Base-by-base conservation (phyloP, 73 alveolate genomes). In the Paramecium tetraurelia region DNA sequence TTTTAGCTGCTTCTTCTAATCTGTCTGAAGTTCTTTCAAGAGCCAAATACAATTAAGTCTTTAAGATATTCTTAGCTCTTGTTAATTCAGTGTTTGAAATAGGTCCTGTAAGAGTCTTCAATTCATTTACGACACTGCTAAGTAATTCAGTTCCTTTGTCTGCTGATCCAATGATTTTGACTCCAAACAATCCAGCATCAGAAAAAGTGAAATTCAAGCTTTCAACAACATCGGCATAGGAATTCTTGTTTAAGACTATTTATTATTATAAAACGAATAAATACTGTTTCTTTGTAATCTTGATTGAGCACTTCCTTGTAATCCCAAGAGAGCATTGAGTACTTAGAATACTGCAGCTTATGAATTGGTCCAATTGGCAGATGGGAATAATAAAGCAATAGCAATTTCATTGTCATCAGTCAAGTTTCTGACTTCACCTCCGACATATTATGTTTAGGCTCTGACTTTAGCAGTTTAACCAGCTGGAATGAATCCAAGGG, bases 341-440 rank as follows among this genome's bases (percentile, higher is more conserved):
- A 89, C 94, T 58, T 89, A 50, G 46, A 27, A 89, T 29, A 83
- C 90, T 24, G 87, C 92, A 40, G 75, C 21, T 18, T 71, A 57
- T 59, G 75, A 31, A 44, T 44, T 44, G 36, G 70, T 72, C 94
- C 94, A 89, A 43, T 58, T 38, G 46, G 57, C 85, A 16, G 94
- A 89, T 70, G 86, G 88, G 94, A 89, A 89, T 70, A 89, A 71
- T n/a, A 89, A 38, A 44, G 94, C 94, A 71, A 89, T 77, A 38
- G 94, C 87, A 48, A 89, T 83, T 18, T 89, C 80, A 48, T 48
- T 41, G 18, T 89, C 94, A 44, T 89, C 94, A n/a, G 94, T 89
- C 33, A 89, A 71, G 59, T 89, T 89, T 89, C 94, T 89, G 3
- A 89, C 94, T 72, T 89, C 94, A 44, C 94, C 94, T 70, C 94